Base-by-base conservation (phyloP, 768 basidiomycete species). In the Chalciporus piperatus region DNA sequence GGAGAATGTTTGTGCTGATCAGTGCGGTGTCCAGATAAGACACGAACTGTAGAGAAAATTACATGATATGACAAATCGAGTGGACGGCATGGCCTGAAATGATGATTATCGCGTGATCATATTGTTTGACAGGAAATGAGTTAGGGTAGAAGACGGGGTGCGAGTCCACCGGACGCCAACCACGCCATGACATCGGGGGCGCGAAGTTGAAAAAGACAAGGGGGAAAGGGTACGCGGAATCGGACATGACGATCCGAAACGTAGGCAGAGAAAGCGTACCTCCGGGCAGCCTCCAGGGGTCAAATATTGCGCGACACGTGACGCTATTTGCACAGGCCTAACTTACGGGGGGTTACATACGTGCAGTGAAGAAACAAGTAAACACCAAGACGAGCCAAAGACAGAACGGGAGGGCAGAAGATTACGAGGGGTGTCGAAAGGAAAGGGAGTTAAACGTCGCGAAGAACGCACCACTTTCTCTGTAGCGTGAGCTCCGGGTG, bases 111-210 rank as follows among this genome's bases (percentile, higher is more conserved):
- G 41, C 13, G 39, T 43, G 48, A 58, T 45, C 45, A 42, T 44
- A 48, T 48, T 39, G 25, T 39, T 20, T 50, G 47, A 49, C 48
- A 41, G 19, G 7, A n/a, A 13, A 41, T 20, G 50, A 45, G 43
- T 30, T 45, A 63, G 50, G 47, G 40, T 41, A 47, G 62, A 63
- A 63, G 53, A 12, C 17, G 45, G 22, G 47, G 41, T 44, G 51
- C 38, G 48, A 30, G 51, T 57, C 30, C 32, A 32, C 38, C 40
- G 30, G 32, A 23, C 14, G 25, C 20, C 41, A 44, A 39, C 47
- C 41, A 27, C 30, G 41, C 32, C 28, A 40, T 41, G 43, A 45
- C 38, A 41, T 40, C 23, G 32, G 45, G 41, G 48, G 48, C 33
- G 54, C 22, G 48, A 49, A 35, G 30, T 7, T 19, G n/a, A 11